Conservation (phyloP, 2,329 filamentous ascomycete genomes). For the Colletotrichum spinosum region DNA sequence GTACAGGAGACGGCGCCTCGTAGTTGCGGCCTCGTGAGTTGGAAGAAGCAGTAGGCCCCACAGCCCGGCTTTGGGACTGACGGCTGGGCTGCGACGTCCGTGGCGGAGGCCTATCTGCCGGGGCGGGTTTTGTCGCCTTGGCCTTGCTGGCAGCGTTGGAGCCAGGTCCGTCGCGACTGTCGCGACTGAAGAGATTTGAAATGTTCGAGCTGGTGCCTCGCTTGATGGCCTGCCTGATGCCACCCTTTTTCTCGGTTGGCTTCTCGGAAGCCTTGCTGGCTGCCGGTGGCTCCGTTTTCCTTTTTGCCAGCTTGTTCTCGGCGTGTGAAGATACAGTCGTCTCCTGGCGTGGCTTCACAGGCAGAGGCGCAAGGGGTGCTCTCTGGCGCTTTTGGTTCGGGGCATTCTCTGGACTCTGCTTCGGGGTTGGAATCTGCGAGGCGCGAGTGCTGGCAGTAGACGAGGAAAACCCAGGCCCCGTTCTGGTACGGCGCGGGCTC, state of each 20-base stretch:
- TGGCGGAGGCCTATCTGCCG: slow-evolving; percentile 18
- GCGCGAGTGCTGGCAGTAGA: slow-evolving; percentile 17
- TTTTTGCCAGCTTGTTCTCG: slow-evolving; percentile 46
- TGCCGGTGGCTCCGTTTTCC: slow-evolving; percentile 42
- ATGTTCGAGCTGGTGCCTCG: slow-evolving; percentile 60
- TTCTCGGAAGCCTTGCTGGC: slow-evolving; percentile 40
- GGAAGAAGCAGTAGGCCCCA: slow-evolving; percentile 35
- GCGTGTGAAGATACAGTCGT: slow-evolving; percentile 35
- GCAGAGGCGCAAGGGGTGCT: slow-evolving; percentile 47
- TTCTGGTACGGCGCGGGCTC: slow-evolving; percentile 21
- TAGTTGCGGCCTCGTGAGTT: slow-evolving; percentile 34
- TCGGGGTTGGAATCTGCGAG: slow-evolving; percentile 41
- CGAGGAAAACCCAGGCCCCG: slow-evolving; percentile 18
- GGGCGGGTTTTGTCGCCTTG: slow-evolving; percentile 40
- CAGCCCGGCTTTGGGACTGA: slow-evolving; percentile 27
- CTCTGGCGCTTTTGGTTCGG: slow-evolving; percentile 62
- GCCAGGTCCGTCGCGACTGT: slow-evolving; percentile 58
- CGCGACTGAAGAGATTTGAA: slow-evolving; percentile 62
- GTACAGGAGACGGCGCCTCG: slow-evolving; percentile 42
- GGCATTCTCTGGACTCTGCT: slow-evolving; percentile 45
- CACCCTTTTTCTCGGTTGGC: slow-evolving; percentile 55
- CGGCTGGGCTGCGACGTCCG: slow-evolving; percentile 14
- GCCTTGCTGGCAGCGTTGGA: slow-evolving; percentile 33
- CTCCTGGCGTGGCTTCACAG: slow-evolving; percentile 37
- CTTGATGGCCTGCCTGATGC: slow-evolving; percentile 64